Conservation (phyloP, 768 basidiomycete species). For the Tylopilus subfusipes region DNA sequence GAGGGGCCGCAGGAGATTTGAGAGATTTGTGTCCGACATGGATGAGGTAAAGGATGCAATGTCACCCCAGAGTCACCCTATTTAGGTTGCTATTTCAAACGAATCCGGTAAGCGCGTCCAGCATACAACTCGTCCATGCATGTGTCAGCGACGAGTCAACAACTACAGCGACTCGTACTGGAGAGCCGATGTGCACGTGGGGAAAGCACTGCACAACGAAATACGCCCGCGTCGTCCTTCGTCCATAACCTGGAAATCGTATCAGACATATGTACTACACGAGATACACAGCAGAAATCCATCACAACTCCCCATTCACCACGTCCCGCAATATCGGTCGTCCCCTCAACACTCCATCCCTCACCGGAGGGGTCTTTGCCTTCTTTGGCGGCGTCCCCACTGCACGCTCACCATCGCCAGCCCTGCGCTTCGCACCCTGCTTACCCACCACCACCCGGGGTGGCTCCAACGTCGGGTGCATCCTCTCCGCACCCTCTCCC, state of each 20-base stretch:
- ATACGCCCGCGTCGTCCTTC: background rate
- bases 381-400: conserved; percentile 32
- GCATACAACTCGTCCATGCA: no score
- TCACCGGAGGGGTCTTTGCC: conserved; percentile 31
- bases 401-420: conserved; percentile 1
- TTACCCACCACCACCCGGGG: conserved; percentile 11
- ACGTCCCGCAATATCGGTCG: conserved; percentile 62
- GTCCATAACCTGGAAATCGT: background rate
- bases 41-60: background rate
- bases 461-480: conserved; percentile 41
- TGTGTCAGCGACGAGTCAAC: no score
- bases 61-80: no score
- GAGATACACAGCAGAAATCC: background rate
- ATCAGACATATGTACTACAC: background rate
- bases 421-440: conserved; percentile 13
- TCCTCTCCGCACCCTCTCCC: conserved; percentile 47
- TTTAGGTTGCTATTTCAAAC: no score
- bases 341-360: conserved; percentile 48
- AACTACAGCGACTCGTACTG: no score
- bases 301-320: conserved; percentile 40
- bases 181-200: no score
- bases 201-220: no score
- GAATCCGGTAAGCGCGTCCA: no score
- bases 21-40: conserved; percentile 15
- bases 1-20: conserved; percentile 19